phyloP scores from a whole-genome alignment of 306 rosid species.

The Biancaea sappan region DNA sequence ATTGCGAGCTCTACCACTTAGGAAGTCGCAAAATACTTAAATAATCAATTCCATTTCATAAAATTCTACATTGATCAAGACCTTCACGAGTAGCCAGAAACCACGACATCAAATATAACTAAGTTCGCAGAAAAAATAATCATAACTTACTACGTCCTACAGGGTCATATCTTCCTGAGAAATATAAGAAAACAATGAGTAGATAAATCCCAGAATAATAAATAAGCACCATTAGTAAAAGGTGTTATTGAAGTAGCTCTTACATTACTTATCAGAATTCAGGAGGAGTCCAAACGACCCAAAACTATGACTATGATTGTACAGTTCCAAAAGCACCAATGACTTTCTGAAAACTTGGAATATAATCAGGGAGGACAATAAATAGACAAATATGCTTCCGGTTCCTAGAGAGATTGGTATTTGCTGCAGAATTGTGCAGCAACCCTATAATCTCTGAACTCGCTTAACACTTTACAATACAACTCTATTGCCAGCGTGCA shows the following conservation, averaged over 20 bases:
- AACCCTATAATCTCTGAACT: slow-evolving; percentile 2
- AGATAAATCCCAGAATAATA: background rate
- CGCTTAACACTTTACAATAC: background rate
- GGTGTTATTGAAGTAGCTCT: background rate
- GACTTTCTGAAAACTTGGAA: background rate
- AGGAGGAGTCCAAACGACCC: background rate
- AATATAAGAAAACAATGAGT: background rate
- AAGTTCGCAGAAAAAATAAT: background rate
- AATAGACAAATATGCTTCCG: background rate
- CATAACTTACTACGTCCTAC: background rate
- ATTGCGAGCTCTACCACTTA: background rate
- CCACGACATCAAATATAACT: background rate
- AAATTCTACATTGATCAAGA: background rate
- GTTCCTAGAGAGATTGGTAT: slow-evolving; percentile 4
- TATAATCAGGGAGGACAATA: background rate
- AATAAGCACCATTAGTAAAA: background rate
- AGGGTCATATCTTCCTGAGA: background rate
- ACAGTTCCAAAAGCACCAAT: slow-evolving; percentile 25
- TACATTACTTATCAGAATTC: slow-evolving; percentile 8
- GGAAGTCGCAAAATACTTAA: too few species aligned
- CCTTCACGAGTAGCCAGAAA: background rate
- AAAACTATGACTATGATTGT: background rate
- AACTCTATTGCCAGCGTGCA: background rate
- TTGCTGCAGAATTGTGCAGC: slow-evolving; percentile 28
- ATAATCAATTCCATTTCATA: background rate